Evolutionary conservation across 371 early-diverging fungal species (phyloP).

Genomic region (Saksenaea vasiformis): DNA sequence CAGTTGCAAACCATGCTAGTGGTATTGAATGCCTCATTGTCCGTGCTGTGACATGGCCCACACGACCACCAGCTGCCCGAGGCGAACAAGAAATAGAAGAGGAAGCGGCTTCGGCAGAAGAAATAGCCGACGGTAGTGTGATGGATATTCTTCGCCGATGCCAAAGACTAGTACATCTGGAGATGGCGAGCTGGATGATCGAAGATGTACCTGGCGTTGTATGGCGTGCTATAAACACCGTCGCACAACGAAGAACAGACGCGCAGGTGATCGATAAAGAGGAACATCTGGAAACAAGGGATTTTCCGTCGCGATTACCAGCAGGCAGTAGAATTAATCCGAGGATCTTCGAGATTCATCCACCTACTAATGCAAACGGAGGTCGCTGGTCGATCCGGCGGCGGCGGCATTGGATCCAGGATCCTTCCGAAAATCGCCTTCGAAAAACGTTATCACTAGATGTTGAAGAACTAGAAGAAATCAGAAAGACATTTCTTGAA

Average conservation of each 20-base stretch:
- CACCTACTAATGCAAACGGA: constrained; percentile 1
- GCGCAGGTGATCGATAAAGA: not conserved
- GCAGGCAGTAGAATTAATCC: not conserved
- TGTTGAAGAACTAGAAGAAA: constrained; percentile 20
- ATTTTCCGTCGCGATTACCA: not conserved
- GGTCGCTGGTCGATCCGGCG: constrained; percentile 9
- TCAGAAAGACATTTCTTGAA: constrained; percentile 9
- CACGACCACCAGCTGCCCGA: not conserved
- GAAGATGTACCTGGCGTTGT: constrained; percentile 38
- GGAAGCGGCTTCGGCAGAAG: not conserved
- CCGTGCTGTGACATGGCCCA: constrained; percentile 11
- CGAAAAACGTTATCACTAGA: constrained; percentile 21
- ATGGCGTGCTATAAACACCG: constrained; percentile 21
- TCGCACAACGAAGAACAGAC: constrained; percentile 12
- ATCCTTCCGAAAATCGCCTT: constrained; percentile 14
- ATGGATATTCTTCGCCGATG: constrained; percentile 28
- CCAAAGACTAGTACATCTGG: constrained; percentile 22
- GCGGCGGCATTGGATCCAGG: not conserved
- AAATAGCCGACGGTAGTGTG: constrained; percentile 10
- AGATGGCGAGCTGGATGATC: constrained; percentile 42
- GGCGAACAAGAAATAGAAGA: not conserved
- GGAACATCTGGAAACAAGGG: not conserved
- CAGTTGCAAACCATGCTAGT: constrained; percentile 33
- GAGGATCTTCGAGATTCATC: constrained; percentile 4
- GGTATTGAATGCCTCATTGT: constrained; percentile 26